Base-by-base conservation (phyloP, 345 rosid species). In the Turnera subulata region DNA sequence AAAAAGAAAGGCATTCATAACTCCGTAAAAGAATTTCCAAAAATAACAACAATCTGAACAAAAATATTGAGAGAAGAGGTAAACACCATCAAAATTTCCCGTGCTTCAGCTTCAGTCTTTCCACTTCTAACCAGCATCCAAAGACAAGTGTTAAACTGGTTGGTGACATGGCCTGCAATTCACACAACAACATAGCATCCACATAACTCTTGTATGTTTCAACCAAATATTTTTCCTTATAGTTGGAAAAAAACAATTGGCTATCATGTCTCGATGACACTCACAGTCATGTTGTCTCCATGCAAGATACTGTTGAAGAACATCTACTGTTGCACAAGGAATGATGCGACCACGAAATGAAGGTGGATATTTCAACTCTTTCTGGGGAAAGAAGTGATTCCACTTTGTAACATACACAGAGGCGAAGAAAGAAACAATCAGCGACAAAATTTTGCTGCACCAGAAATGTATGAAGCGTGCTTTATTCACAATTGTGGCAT, bases 231-330 rank as follows among this genome's bases (percentile, higher is more conserved):
- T n/a, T 29, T 29, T 29, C 35, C 4, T 29, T 29, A 29, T 8
- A 29, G 35, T 3, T 4, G 35, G 35, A 29, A 29, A 29, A 29
- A 29, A 29, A 29, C 22, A 17, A 29, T 50, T 48, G 15, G 32
- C 4, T 14, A 26, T 8, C 33, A 44, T 17, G 10, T 37, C 2
- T n/a, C 37, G 16, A 10, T 13, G 29, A 52, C 15, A 68, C 95
- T 77, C 67, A 92, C 98, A 92, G 37, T 84, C 89, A 46, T 65
- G 76, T 62, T 89, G 96, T 79, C 91, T 92, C 98, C 98, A 92
- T 9, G 83, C 79, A 48, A 91, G 85, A 77, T 82, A 88, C 23
- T 77, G 59, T 76, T 84, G 98, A 69, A 91, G 83, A 77, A 88
- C 84, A 45, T 85, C 94, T n/a, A 73, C 17, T 0, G 89, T 65